These are phyloP conservation scores for Chlorella vulgaris DNA, from an alignment of 139 green algal genomes.

Conservation along the genomic window DNA sequence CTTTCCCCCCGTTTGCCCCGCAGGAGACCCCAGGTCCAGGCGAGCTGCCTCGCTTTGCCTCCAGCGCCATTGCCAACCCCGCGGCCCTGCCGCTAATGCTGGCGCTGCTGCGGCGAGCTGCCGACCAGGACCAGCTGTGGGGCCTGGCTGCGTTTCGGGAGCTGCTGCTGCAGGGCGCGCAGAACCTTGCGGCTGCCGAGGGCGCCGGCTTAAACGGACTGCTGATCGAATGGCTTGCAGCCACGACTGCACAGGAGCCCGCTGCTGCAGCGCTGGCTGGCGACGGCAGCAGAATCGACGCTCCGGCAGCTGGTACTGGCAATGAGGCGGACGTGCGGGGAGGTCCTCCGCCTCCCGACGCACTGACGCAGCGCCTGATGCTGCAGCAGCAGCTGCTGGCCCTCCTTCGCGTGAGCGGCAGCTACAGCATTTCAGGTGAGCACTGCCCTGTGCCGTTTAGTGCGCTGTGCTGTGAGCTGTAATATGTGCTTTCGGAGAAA, in stretches of 20 bases:
- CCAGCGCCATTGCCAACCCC: conserved; percentile 39
- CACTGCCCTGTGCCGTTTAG: too few relatives aligned
- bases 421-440: conserved; percentile 55
- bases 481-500: too few relatives aligned
- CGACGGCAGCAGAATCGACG: not conserved
- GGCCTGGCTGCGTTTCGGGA: conserved; percentile 35
- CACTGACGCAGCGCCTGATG: not conserved
- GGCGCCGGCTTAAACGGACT: conserved; percentile 37
- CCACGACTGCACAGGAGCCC: not conserved
- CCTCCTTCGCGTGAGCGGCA: conserved; percentile 44
- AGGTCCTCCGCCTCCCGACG: not conserved
- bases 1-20: too few relatives aligned
- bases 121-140: conserved; percentile 24
- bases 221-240: conserved; percentile 47
- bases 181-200: conserved; percentile 49
- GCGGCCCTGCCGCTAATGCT: conserved; percentile 44
- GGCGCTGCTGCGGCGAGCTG: conserved; percentile 24
- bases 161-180: conserved; percentile 37
- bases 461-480: too few relatives aligned
- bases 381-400: conserved; percentile 38
- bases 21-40: conserved; percentile 1
- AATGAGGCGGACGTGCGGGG: not conserved
- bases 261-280: too few relatives aligned
- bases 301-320: not conserved
- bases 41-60: not conserved